Percentiles rank a stretch among this genome's conserved stretches.
Evolutionary conservation across 1,139 yeast genomes (phyloP).

Genomic region (Geotrichum siamense): DNA sequence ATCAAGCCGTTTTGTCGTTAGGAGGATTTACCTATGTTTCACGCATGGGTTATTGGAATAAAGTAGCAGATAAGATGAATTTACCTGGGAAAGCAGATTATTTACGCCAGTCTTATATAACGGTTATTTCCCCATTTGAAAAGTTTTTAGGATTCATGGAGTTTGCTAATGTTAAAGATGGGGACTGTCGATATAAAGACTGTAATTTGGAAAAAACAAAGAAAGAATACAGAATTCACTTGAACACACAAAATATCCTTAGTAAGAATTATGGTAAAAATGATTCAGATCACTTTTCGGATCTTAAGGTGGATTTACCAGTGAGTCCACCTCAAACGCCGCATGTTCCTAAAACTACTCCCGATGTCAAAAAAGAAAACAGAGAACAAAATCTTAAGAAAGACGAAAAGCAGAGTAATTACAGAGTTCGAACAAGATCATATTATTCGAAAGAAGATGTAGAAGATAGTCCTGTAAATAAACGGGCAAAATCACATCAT

Average conservation of each 20-base stretch:
- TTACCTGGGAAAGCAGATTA: slow-evolving; percentile 4
- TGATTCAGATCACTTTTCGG: neutral
- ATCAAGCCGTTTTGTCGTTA: slow-evolving; percentile 25
- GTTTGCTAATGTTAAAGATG: slow-evolving; percentile 13
- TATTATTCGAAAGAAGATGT: too few species aligned
- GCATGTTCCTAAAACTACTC: slow-evolving; percentile 1
- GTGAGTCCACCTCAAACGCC: slow-evolving; percentile 14
- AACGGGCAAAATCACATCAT: slow-evolving; percentile 1
- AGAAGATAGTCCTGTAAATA: neutral
- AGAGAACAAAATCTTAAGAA: too few species aligned
- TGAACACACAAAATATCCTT: neutral
- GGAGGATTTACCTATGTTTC: slow-evolving; percentile 30
- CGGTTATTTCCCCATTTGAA: slow-evolving; percentile 31
- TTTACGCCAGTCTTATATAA: slow-evolving; percentile 5
- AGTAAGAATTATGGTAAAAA: neutral
- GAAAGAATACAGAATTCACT: slow-evolving; percentile 1
- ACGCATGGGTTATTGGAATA: slow-evolving; percentile 26
- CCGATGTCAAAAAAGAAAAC: neutral
- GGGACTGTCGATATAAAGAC: slow-evolving; percentile 10
- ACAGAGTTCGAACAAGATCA: too few species aligned
- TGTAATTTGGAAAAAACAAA: slow-evolving; percentile 9
- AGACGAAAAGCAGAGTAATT: too few species aligned
- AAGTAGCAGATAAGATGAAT: slow-evolving; percentile 19
- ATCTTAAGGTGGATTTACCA: slow-evolving; percentile 6
- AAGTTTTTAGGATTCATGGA: slow-evolving; percentile 21